Evolutionary conservation across 208 protist genomes (phyloP).

Genomic region (Leishmania guyanensis): DNA sequence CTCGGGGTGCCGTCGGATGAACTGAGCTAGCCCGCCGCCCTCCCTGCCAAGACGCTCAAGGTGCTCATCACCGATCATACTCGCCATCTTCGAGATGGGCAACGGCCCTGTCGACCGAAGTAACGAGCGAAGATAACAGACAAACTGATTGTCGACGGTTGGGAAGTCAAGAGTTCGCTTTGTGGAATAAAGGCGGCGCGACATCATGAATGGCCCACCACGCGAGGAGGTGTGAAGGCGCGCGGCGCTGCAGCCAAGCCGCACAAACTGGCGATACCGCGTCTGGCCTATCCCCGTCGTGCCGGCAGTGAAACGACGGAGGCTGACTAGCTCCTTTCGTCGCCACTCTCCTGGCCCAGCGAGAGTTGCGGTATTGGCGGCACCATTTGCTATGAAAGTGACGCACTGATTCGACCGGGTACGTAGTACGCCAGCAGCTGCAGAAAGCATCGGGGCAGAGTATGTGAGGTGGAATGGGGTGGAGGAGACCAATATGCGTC

Average conservation of each 20-base stretch:
- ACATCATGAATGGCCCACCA: not conserved
- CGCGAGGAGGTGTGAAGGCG: not conserved
- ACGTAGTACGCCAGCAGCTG: not conserved
- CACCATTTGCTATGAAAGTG: too few species aligned
- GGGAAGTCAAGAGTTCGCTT: not conserved
- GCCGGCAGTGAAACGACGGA: not conserved
- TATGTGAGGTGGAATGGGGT: not conserved
- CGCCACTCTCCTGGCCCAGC: not conserved
- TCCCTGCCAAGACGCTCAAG: conserved; percentile 44
- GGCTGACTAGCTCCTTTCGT: too few species aligned
- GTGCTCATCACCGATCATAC: conserved; percentile 57
- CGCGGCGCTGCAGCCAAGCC: not conserved
- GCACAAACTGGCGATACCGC: not conserved
- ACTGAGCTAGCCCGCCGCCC: conserved; percentile 36
- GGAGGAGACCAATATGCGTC: not conserved
- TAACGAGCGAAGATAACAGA: not conserved
- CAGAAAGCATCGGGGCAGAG: not conserved
- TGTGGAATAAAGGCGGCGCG: not conserved
- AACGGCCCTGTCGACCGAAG: conserved; percentile 44
- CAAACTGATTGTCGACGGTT: not conserved
- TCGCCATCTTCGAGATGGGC: conserved; percentile 62
- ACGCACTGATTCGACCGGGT: not conserved
- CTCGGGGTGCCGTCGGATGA: conserved; percentile 21
- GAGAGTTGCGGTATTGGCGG: not conserved
- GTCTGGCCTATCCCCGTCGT: not conserved